Base-by-base conservation (phyloP, 805 yeast genomes). In the Starmera amethionina region DNA sequence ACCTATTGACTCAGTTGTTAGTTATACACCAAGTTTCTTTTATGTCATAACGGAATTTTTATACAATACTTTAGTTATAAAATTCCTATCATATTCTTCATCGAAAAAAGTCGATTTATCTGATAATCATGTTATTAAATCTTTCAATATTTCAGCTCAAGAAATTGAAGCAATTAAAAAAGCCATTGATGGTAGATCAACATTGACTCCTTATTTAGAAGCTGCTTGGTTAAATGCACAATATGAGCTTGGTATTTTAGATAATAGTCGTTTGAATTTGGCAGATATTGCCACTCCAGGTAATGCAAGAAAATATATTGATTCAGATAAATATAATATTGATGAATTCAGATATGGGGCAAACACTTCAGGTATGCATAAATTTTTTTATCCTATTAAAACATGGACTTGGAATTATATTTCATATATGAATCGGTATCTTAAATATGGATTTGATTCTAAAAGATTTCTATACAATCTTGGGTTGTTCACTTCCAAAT, bases 161-260 rank as follows among this genome's bases (percentile, higher is more conserved):
- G 36, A 4, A 12, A 15, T 10, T 18, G 8, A 8, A n/a, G 1
- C 13, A 46, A 31, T 9, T 2, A 22, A 18, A 6, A 27, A 8
- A 28, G n/a, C 43, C n/a, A 38, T 36, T 18, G n/a, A 15, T 5
- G 9, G 37, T 2, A 37, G 35, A 5, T 10, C 42, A 6, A 52
- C 54, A 12, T 6, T 52, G 14, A 42, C 53, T 3, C 54, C 56
- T 15, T 49, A 32, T 30, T 22, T 52, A 10, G 43, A 42, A 30
- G 39, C 49, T 14, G 43, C 47, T 5, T 45, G 50, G 49, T 38
- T 50, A 14, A 42, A 49, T 30, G 45, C 56, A 0, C 41, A 36
- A 35, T 41, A 46, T 13, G 22, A 40, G 13, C 15, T 28, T 1
- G 37, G 37, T 1, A 3, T 46, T 2, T 32, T 43, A 1, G 14